A percentile compares a stretch with the other conserved stretches of the same genome.
Conservation (phyloP, 202 grass and related monocot species). For the Schoenoplectus triqueter region DNA sequence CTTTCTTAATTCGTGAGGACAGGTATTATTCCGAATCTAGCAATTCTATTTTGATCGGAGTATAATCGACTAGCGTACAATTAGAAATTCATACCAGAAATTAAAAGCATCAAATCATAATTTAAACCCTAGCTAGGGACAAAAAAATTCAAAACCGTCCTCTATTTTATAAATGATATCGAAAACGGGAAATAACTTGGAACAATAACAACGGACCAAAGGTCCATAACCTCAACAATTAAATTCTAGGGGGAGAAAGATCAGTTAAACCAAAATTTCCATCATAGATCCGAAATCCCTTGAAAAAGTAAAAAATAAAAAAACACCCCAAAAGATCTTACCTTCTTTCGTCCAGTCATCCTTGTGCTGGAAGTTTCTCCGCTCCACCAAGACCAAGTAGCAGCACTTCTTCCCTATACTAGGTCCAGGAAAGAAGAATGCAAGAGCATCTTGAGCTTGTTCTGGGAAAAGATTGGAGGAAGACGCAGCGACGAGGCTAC, state of each 20-base stretch:
- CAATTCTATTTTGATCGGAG: slow-evolving; percentile 33
- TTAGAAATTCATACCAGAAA: not conserved
- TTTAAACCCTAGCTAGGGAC: not conserved
- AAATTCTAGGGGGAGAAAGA: slow-evolving; percentile 10
- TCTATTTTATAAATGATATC: not conserved
- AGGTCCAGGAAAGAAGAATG: not conserved
- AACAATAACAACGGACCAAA: not conserved
- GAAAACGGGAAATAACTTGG: not conserved
- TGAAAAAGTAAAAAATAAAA: not conserved
- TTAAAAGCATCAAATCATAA: not conserved
- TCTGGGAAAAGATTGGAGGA: not conserved
- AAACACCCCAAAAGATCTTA: slow-evolving; percentile 33
- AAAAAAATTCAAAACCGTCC: slow-evolving; percentile 23
- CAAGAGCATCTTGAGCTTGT: too few relatives aligned
- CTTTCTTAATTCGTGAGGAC: slow-evolving; percentile 21
- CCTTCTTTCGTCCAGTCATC: slow-evolving; percentile 36
- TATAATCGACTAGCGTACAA: not conserved
- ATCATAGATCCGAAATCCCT: slow-evolving; percentile 6
- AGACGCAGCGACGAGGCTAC: not conserved
- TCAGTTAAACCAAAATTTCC: slow-evolving; percentile 3
- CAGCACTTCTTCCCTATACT: not conserved
- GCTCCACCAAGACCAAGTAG: not conserved
- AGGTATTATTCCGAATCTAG: slow-evolving; percentile 18
- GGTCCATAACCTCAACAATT: not conserved
- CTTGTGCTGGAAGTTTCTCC: slow-evolving; percentile 2